Evolutionary conservation across 202 grass and related monocot genomes (phyloP), one percentile per base, ranked within the genome.

Genomic region (Setaria italica): DNA sequence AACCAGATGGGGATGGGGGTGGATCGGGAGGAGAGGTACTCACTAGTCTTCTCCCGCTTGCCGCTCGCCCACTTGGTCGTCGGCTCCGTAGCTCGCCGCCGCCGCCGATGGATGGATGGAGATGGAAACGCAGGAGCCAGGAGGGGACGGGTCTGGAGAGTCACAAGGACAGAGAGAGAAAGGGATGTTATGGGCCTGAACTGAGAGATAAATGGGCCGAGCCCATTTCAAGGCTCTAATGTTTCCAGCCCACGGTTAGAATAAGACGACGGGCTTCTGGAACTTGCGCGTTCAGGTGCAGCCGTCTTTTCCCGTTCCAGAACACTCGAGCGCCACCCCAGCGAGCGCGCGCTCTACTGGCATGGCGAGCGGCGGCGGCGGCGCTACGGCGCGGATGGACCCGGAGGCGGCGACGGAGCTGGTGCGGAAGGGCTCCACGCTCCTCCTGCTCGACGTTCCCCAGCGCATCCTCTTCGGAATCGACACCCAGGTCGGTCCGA

Each of bases 391-490:
- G 76, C 54, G 72, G 34, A 92, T 98, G 80, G 95, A 94, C 86
- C 82, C 88, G 0, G 80, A 89, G 46, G 74, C 81, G 14, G 91
- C 93, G 48, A 80, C 94, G 19, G 93, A 98, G 60, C 84, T 98
- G 76, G 95, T 90, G 34, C 89, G 82, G 75, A 92, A 92, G 62
- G 95, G 95, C 14, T 73, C 88, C 19, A 93, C 90, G 3, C 86
- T 98, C 64, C 86, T 98, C 15, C 86, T 98, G 62, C 93, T 98
- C 64, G 93, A 95, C 79, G 95, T 98, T 9, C 95, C 95, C 29
- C 81, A 89, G 81, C 89, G 82, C 62, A 92, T 93, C 13, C 82
- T 95, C 54, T 65, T 98, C 79, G 91, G 95, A 43, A 30, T 98
- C 79, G 95, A 95, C 57, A 94, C 91, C 30, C 95, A 98, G 95